Base-by-base conservation (phyloP, 2,329 filamentous ascomycete species). In the Colletotrichum trifolii region DNA sequence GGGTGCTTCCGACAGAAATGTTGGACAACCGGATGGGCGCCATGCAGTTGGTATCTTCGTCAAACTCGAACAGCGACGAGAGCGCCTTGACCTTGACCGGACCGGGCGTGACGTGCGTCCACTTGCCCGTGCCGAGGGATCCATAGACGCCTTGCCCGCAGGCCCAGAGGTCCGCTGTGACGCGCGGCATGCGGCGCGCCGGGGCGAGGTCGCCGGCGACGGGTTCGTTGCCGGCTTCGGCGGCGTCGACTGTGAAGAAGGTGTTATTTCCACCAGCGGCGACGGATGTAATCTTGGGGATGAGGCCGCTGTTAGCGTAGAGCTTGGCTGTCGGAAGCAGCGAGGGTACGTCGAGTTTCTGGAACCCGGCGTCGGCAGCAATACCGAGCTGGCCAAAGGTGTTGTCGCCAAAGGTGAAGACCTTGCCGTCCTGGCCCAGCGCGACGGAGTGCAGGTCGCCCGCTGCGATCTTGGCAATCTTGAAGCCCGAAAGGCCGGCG, bases 341-440 rank as follows among this genome's bases (percentile, higher is more conserved):
- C 4, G 89, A 87, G 0, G 96, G 94, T 0, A 85, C 84, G 69
- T 95, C 91, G 33, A 91, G 81, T 62, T 81, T 86, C 8, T 87
- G 82, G 13, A 87, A 81, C 35, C 90, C 86, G 0, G 85, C 75
- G 53, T 88, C 88, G 57, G 86, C 87, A 54, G 93, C 88, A 71
- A 95, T 89, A n/a, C 95, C 95, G 4, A 98, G 84, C 77, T 98
- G 96, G n/a, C 96, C 96, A 47, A 88, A 87, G 0, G 89, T 89
- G 78, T 98, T 98, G 76, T 98, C 94, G 42, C 96, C 96, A 79
- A 97, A 98, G 7, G 89, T 84, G 76, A 96, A 97, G 13, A 96
- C 85, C 13, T 89, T 87, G 13, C 95, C 95, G 56, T 90, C 83
- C 65, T 87, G 86, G 73, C 95, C 92, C 13, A 94, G 83, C 1